Evolutionary conservation across 306 rosid genomes (phyloP).

Genomic region (Cucurbita moschata): DNA sequence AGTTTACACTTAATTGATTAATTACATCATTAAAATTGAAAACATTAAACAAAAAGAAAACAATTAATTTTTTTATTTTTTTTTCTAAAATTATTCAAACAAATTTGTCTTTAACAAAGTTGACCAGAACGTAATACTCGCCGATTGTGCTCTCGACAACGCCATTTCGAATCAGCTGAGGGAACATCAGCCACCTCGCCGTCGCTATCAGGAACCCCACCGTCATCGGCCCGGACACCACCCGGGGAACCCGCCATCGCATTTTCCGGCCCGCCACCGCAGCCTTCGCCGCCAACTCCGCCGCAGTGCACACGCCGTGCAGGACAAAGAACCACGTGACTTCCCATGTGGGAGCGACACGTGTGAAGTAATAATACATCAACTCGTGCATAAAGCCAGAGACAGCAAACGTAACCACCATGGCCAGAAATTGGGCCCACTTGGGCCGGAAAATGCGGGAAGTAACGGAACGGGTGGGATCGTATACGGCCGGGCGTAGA

Average conservation of each 20-base stretch:
- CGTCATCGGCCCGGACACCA: conserved; percentile 21
- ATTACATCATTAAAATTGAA: too few relatives aligned
- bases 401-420: conserved; percentile 24
- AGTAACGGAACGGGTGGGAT: not conserved
- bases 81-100: too few relatives aligned
- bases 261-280: not conserved
- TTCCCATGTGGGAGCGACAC: conserved; percentile 67
- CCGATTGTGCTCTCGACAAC: conserved; percentile 16
- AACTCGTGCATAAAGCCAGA: conserved; percentile 62
- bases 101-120: conserved; percentile 8
- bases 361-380: conserved; percentile 41
- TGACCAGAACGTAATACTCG: conserved; percentile 22
- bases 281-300: conserved; percentile 44
- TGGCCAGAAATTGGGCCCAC: conserved; percentile 3
- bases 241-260: conserved; percentile 29
- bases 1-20: too few relatives aligned
- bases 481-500: conserved; percentile 33
- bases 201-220: conserved; percentile 31
- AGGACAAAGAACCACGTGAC: conserved; percentile 53
- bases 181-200: conserved; percentile 42
- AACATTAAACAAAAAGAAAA: too few relatives aligned
- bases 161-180: conserved; percentile 43
- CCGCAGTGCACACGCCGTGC: conserved; percentile 33
- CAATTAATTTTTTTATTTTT: too few relatives aligned
- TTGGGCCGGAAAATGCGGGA: not conserved